These are phyloP conservation scores for Aspergillus spinulosporus DNA, from an alignment of 2,329 filamentous ascomycete species.

Conservation along the genomic window DNA sequence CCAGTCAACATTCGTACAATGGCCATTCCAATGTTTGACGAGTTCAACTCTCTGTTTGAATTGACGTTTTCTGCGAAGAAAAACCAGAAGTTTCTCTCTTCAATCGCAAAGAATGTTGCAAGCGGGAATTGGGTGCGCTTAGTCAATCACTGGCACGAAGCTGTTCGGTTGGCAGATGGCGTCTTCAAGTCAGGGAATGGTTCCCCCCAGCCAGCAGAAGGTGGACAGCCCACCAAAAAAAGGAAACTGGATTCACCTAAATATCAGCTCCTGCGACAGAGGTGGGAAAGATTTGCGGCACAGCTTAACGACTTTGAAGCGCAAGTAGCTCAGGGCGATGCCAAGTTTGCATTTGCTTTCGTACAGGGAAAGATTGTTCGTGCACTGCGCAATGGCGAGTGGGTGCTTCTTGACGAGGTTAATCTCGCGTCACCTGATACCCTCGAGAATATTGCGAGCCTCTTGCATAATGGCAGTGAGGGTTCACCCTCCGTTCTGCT, in stretches of 20 bases:
- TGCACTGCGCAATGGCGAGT: slow-evolving; percentile 90
- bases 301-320: slow-evolving; percentile 77
- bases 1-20: slow-evolving; percentile 87
- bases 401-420: slow-evolving; percentile 96
- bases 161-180: slow-evolving; percentile 79
- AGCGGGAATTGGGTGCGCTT: slow-evolving; percentile 86
- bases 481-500: slow-evolving; percentile 79
- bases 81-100: slow-evolving; percentile 82
- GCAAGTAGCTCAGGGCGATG: slow-evolving; percentile 69
- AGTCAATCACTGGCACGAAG: slow-evolving; percentile 83
- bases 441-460: slow-evolving; percentile 85
- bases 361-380: slow-evolving; percentile 95
- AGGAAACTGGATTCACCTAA: slow-evolving; percentile 59
- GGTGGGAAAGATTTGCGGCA: slow-evolving; percentile 78
- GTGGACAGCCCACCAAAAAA: slow-evolving; percentile 71
- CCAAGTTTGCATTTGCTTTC: slow-evolving; percentile 89
- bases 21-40: slow-evolving; percentile 85
- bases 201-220: slow-evolving; percentile 42
- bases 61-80: slow-evolving; percentile 84
- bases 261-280: slow-evolving; percentile 58
- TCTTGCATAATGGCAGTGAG: slow-evolving; percentile 71
- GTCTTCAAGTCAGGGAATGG: slow-evolving; percentile 57
- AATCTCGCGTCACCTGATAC: slow-evolving; percentile 95
- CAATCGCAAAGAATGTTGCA: slow-evolving; percentile 74
- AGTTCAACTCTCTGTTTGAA: slow-evolving; percentile 86